Base-by-base conservation (phyloP, 164 flowering plant genomes). In the Nelumbo lutea region DNA sequence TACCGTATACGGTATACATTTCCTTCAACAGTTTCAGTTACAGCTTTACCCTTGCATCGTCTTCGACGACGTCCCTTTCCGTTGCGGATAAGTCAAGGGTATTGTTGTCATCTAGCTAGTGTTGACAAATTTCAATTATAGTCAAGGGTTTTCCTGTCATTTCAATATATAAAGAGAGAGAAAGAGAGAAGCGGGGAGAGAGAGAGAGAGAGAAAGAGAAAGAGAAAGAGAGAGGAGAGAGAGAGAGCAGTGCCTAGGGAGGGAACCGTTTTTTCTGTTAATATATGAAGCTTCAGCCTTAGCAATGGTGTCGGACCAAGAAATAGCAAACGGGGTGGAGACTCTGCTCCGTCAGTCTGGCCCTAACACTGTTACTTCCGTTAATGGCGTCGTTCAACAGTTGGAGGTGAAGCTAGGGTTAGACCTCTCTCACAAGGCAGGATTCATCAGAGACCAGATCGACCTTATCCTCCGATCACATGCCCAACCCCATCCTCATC, bases 301-400 rank as follows among this genome's bases (percentile, higher is more conserved):
- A 53, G n/a, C 70, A 62, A 86, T 84, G 89, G 89, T 71, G 77
- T 75, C 88, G 66, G 96, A 90, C 81, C 88, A 86, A 70, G 85
- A 87, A 43, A 80, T 90, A 67, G 86, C 86, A 14, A 72, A 82
- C 71, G 90, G 79, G 0, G 78, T 88, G 52, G 87, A 80, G 68
- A 61, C 82, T 5, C 64, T 90, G 56, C 84, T 90, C 53, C 87
- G 88, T 42, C 85, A 81, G 47, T 70, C 84, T 0, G 83, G 79
- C 81, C 89, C 89, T 8, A 80, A 74, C 77, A 51, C 83, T 38
- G 64, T 81, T 43, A 76, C 80, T 14, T 65, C 90, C 66, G 50
- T 90, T 9, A 80, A 78, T 83, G 87, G 79, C 74, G 81, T 91
- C 66, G 86, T 89, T 41, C 78, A 82, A 69, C 88, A 76, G 71